A percentile compares a stretch with the other conserved stretches of the same genome.
Evolutionary conservation across 352 stramenopile species (phyloP).

Genomic region (Globisporangium carolinianum): DNA sequence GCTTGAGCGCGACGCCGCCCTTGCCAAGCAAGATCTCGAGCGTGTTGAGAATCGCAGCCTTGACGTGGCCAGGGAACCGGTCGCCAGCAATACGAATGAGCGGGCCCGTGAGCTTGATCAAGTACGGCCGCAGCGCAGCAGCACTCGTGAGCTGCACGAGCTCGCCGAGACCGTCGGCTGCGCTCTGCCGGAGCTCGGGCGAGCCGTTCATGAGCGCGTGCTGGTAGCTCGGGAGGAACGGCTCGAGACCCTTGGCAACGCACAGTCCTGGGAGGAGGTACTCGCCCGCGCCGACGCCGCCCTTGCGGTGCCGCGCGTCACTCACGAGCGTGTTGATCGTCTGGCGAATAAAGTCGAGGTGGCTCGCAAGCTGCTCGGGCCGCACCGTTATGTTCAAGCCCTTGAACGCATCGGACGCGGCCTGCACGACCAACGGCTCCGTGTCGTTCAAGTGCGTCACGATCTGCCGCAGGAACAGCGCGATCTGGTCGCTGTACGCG

Average conservation of each 20-base stretch:
- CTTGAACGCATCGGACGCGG: conserved; percentile 85
- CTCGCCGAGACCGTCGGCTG: conserved; percentile 94
- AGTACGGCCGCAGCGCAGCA: conserved; percentile 89
- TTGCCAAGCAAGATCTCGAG: conserved; percentile 96
- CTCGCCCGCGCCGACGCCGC: conserved; percentile 68
- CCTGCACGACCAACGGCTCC: conserved; percentile 84
- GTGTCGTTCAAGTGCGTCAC: conserved; percentile 95
- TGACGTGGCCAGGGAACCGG: conserved; percentile 96
- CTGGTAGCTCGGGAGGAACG: conserved; percentile 97
- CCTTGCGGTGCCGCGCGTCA: conserved; percentile 92
- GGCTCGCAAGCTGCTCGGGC: conserved; percentile 90
- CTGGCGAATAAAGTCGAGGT: conserved; percentile 97
- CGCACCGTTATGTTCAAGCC: conserved; percentile 89
- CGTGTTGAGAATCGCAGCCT: conserved; percentile 97
- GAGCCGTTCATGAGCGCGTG: conserved; percentile 95
- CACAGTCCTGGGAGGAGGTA: conserved; percentile 77
- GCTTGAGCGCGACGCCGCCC: conserved; percentile 94
- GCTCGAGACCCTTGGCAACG: conserved; percentile 90
- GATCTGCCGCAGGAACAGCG: conserved; percentile 95
- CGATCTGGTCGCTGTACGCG: conserved; percentile 92
- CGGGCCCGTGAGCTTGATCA: conserved; percentile 96
- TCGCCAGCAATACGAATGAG: conserved; percentile 99
- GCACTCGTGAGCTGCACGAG: conserved; percentile 91
- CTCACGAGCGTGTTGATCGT: conserved; percentile 96
- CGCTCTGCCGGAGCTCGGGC: conserved; percentile 82